These are phyloP conservation scores for Plantago ovata DNA, from an alignment of 257 asterid species.

Conservation along the genomic window DNA sequence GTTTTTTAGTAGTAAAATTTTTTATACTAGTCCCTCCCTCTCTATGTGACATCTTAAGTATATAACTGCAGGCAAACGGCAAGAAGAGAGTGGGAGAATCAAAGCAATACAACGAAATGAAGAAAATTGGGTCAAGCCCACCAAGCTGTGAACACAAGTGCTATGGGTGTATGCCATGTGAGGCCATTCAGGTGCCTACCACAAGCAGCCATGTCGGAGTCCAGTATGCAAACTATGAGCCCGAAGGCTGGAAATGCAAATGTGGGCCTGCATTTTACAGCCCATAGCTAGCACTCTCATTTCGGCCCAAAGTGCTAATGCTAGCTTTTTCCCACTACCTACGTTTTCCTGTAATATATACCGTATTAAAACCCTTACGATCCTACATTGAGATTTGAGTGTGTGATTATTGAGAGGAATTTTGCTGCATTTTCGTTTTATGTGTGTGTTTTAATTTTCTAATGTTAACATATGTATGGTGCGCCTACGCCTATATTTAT, in stretches of 20 bases:
- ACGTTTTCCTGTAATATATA: no score
- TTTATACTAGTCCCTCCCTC: no score
- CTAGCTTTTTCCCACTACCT: neutral
- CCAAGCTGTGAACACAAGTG: slow-evolving; percentile 85
- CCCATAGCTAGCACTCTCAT: slow-evolving; percentile 33
- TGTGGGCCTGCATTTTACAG: slow-evolving; percentile 70
- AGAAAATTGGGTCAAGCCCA: slow-evolving; percentile 66
- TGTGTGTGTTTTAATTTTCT: no score
- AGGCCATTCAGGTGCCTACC: slow-evolving; percentile 85
- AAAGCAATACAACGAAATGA: slow-evolving; percentile 23
- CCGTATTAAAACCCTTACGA: no score
- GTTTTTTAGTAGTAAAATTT: no score
- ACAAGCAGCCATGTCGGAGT: slow-evolving; percentile 33
- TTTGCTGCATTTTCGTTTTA: no score
- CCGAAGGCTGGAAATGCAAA: slow-evolving; percentile 98
- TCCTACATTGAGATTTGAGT: no score
- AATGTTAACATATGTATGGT: no score
- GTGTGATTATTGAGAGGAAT: no score
- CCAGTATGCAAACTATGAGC: slow-evolving; percentile 81
- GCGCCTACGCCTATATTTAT: no score
- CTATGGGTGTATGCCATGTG: slow-evolving; percentile 84
- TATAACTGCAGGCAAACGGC: no score
- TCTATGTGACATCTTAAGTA: no score
- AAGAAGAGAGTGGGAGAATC: neutral
- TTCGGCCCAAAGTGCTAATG: neutral